A percentile compares a stretch with the other conserved stretches of the same genome.
Evolutionary conservation across 2,329 filamentous ascomycete genomes (phyloP).

Genomic region (Periconia macrospinosa): DNA sequence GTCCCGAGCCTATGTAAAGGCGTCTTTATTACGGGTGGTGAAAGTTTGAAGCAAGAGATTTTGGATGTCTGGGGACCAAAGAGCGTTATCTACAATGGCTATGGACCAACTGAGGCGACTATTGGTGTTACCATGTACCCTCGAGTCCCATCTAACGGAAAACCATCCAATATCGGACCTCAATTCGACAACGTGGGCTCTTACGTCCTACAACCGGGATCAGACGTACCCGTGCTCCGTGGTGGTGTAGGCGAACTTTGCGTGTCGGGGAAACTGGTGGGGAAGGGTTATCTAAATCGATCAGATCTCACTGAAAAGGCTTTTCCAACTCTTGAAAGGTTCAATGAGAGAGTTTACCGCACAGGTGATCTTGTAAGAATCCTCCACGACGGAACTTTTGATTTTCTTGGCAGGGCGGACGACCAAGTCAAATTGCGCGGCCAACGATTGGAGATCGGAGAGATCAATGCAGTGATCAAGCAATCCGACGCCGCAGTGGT

Average conservation of each 20-base stretch:
- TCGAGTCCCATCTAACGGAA: slow-evolving; percentile 75
- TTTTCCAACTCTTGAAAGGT: slow-evolving; percentile 66
- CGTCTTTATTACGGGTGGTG: slow-evolving; percentile 91
- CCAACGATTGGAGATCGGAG: slow-evolving; percentile 84
- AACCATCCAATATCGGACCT: slow-evolving; percentile 83
- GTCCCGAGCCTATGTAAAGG: slow-evolving; percentile 78
- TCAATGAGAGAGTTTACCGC: slow-evolving; percentile 66
- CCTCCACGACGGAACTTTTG: slow-evolving; percentile 77
- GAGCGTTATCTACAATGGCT: slow-evolving; percentile 83
- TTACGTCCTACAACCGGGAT: slow-evolving; percentile 72
- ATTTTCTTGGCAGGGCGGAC: slow-evolving; percentile 85
- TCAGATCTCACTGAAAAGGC: slow-evolving; percentile 74
- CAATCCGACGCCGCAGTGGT: slow-evolving; percentile 59
- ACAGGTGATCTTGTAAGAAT: slow-evolving; percentile 88
- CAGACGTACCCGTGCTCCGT: slow-evolving; percentile 70
- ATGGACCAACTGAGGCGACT: slow-evolving; percentile 89
- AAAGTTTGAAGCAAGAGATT: slow-evolving; percentile 86
- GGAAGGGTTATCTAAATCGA: slow-evolving; percentile 84
- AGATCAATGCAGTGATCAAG: slow-evolving; percentile 84
- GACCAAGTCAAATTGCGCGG: slow-evolving; percentile 91
- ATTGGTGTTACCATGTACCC: slow-evolving; percentile 91
- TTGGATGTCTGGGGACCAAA: slow-evolving; percentile 81
- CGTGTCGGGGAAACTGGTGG: slow-evolving; percentile 82
- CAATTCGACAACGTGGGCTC: slow-evolving; percentile 88
- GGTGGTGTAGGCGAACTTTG: slow-evolving; percentile 88